Evolutionary conservation across 352 stramenopile species (phyloP), one percentile per base, ranked within the genome.

Genomic region (Pythium chondricola): DNA sequence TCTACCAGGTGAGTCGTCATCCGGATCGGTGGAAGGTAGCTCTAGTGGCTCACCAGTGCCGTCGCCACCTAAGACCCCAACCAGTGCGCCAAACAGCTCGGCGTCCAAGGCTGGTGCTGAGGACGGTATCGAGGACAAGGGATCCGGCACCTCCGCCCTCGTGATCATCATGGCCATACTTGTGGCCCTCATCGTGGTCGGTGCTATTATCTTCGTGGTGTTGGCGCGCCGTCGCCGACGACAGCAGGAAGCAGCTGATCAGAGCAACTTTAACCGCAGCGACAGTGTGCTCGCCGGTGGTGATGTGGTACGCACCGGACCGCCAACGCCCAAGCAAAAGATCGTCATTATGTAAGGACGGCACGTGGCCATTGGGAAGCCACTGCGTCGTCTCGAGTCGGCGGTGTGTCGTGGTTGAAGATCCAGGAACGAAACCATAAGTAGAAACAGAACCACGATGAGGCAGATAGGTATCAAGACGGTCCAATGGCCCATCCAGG

Each of bases 311-410:
- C 65, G 58, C 35, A 50, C 16, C 3, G 65, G 71, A 18, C 65
- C 69, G 6, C 63, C 79, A 21, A 91, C 79, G 14, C 79, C 79
- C 30, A 91, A 88, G 67, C 58, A 68, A 37, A 82, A 72, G 41
- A 91, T 91, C 41, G 76, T 88, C 32, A 84, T 70, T 29, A 86
- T 91, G 79, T 91, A 86, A 41, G 10, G 16, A n/a, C n/a, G n/a
- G n/a, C n/a, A n/a, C n/a, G n/a, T n/a, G n/a, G n/a, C n/a, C n/a
- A n/a, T n/a, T n/a, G n/a, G n/a, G n/a, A n/a, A n/a, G n/a, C n/a
- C n/a, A n/a, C n/a, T n/a, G n/a, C n/a, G n/a, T n/a, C n/a, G n/a
- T n/a, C n/a, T n/a, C n/a, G n/a, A n/a, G n/a, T n/a, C n/a, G n/a
- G n/a, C n/a, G n/a, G n/a, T n/a, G n/a, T n/a, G n/a, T n/a, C n/a